Conservation (phyloP, 2,329 filamentous ascomycete species). For the Diaporthe ampelina region DNA sequence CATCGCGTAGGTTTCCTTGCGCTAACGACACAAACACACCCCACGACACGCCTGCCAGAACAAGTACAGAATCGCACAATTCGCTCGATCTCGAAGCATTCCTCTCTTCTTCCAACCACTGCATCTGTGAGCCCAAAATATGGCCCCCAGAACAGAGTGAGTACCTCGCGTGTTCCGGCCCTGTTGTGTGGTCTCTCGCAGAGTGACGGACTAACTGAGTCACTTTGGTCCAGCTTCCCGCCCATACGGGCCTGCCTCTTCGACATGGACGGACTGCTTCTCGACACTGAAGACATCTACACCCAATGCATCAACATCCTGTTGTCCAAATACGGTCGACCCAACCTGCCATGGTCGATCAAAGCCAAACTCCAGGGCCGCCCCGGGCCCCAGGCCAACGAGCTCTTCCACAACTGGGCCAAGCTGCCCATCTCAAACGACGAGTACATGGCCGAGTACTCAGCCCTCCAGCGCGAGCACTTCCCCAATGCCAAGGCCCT, state of each 20-base stretch:
- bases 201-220: neutral
- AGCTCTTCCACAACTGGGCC: constrained; percentile 82
- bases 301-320: constrained; percentile 86
- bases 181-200: neutral
- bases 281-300: constrained; percentile 94
- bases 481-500: constrained; percentile 84
- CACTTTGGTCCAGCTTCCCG: constrained; percentile 71
- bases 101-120: too few species aligned
- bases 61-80: neutral
- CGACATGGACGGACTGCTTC: constrained; percentile 97
- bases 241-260: constrained; percentile 93
- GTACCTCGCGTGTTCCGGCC: constrained; percentile 42
- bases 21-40: neutral
- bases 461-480: constrained; percentile 74
- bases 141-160: constrained; percentile 62
- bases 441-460: constrained; percentile 73
- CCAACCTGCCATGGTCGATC: constrained; percentile 89
- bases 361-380: constrained; percentile 86
- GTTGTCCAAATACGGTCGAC: constrained; percentile 80
- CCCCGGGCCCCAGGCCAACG: constrained; percentile 66
- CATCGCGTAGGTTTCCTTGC: neutral
- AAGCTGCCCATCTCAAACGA: constrained; percentile 81
- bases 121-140: constrained; percentile 43
- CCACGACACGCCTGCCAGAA: neutral
- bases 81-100: neutral